Percentiles rank a stretch among this genome's conserved stretches.
Evolutionary conservation across 2,329 filamentous ascomycete genomes (phyloP).

Genomic region (Colletotrichum chrysophilum): DNA sequence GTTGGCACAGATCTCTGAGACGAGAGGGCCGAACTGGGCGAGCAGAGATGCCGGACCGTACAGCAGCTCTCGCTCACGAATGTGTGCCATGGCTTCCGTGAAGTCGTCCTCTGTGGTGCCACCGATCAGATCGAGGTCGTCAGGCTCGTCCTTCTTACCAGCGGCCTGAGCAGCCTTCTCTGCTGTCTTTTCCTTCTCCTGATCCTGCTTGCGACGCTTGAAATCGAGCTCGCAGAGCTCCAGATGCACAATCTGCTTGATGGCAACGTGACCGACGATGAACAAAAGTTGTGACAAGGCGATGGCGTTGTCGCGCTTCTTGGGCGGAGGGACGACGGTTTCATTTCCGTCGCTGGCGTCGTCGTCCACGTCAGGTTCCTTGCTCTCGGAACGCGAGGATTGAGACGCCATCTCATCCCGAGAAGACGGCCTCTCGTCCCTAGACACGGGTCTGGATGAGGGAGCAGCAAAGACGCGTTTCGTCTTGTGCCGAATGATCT

Average conservation of each 20-base stretch:
- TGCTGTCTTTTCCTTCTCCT: slow-evolving; percentile 68
- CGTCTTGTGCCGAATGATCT: slow-evolving; percentile 87
- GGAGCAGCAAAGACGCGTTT: slow-evolving; percentile 72
- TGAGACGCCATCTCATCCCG: slow-evolving; percentile 2
- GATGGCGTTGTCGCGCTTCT: slow-evolving; percentile 70
- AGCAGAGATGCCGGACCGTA: slow-evolving; percentile 85
- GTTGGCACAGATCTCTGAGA: slow-evolving; percentile 92
- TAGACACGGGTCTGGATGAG: slow-evolving; percentile 33
- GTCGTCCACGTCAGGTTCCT: slow-evolving; percentile 28
- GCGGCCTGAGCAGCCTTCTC: slow-evolving; percentile 36
- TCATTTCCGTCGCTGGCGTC: slow-evolving; percentile 27
- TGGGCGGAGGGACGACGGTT: slow-evolving; percentile 43
- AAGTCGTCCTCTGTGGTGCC: slow-evolving; percentile 96
- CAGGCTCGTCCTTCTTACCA: slow-evolving; percentile 61
- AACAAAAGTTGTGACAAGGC: slow-evolving; percentile 91
- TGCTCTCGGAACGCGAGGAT: not conserved
- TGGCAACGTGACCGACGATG: slow-evolving; percentile 93
- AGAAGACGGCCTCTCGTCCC: slow-evolving; percentile 37
- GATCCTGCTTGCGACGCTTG: slow-evolving; percentile 92
- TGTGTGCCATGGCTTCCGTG: slow-evolving; percentile 83
- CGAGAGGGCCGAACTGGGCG: slow-evolving; percentile 88
- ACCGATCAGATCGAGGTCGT: slow-evolving; percentile 95
- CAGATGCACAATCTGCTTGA: slow-evolving; percentile 98
- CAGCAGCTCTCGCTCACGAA: slow-evolving; percentile 82
- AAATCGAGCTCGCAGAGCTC: slow-evolving; percentile 98